Conservation (phyloP, 2,329 filamentous ascomycete genomes). For the Cyphellophora europaea region DNA sequence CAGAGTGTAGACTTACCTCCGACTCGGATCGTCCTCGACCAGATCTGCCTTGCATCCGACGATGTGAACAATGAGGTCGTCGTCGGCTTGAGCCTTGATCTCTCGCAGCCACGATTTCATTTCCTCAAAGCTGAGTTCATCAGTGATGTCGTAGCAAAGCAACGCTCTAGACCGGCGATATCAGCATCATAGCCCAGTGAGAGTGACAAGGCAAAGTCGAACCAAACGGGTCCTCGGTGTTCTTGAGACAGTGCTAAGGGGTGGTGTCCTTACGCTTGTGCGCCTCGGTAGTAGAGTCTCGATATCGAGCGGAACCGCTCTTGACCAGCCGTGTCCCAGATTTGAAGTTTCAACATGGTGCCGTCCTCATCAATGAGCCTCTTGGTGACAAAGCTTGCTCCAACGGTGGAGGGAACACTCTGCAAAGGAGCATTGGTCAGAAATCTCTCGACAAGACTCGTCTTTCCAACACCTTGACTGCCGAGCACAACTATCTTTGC, state of each 20-base stretch:
- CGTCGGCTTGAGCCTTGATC: conserved; percentile 63
- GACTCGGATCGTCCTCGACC: conserved; percentile 70
- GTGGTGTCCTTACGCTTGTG: too few relatives aligned
- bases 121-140: conserved; percentile 73
- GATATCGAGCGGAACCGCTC: too few relatives aligned
- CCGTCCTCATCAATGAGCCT: conserved; percentile 75
- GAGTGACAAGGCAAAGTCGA: too few relatives aligned
- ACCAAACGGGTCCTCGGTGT: too few relatives aligned
- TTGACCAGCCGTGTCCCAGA: conserved; percentile 94
- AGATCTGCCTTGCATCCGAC: conserved; percentile 92
- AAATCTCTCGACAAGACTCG: conserved; percentile 42
- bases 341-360: conserved; percentile 80
- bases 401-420: conserved; percentile 52
- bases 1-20: too few relatives aligned
- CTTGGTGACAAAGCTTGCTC: conserved; percentile 72
- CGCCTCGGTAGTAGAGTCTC: too few relatives aligned
- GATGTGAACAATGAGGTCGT: conserved; percentile 63
- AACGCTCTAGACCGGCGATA: too few relatives aligned
- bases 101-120: conserved; percentile 89
- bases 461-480: conserved; percentile 44
- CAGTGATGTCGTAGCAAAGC: conserved; percentile 89
- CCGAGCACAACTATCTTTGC: conserved; percentile 45
- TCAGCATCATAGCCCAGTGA: too few relatives aligned
- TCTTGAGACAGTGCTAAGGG: too few relatives aligned
- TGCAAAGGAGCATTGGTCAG: conserved; percentile 32